Evolutionary conservation across 768 basidiomycete species (phyloP).

Genomic region (Tulasnella sp.): DNA sequence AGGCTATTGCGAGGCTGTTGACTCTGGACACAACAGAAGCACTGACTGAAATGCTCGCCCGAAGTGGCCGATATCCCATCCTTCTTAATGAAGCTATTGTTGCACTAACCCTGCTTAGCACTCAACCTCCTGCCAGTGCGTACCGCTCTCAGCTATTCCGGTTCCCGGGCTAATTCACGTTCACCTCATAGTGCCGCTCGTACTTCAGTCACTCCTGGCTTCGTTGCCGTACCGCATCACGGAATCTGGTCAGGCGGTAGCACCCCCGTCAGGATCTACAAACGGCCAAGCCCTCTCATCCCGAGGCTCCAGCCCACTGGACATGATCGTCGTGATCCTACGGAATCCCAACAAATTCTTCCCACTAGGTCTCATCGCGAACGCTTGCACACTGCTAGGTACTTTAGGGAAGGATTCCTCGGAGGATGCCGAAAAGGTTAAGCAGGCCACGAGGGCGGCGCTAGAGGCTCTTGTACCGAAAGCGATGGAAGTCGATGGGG

Average conservation of each 20-base stretch:
- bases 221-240: slow-evolving; percentile 35
- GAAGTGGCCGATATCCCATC: slow-evolving; percentile 72
- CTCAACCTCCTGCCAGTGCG: slow-evolving; percentile 58
- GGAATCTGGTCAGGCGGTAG: background rate
- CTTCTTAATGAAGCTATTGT: slow-evolving; percentile 86
- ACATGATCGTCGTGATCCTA: slow-evolving; percentile 54
- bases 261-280: slow-evolving; percentile 11
- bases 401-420: slow-evolving; percentile 31
- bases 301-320: slow-evolving; percentile 31
- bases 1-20: slow-evolving; percentile 46
- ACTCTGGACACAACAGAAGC: slow-evolving; percentile 50
- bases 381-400: slow-evolving; percentile 63
- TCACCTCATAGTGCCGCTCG: slow-evolving; percentile 44
- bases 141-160: slow-evolving; percentile 15
- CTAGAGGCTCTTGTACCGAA: slow-evolving; percentile 28
- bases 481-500: background rate
- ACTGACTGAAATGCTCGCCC: slow-evolving; percentile 61
- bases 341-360: slow-evolving; percentile 43
- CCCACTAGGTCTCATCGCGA: slow-evolving; percentile 68
- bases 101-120: slow-evolving; percentile 68
- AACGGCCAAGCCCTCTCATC: slow-evolving; percentile 33
- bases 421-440: slow-evolving; percentile 37
- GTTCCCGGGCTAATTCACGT: background rate
- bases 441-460: slow-evolving; percentile 43
- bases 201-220: slow-evolving; percentile 51